Base-by-base conservation (phyloP, 768 basidiomycete genomes). In the Lentinula sp. region DNA sequence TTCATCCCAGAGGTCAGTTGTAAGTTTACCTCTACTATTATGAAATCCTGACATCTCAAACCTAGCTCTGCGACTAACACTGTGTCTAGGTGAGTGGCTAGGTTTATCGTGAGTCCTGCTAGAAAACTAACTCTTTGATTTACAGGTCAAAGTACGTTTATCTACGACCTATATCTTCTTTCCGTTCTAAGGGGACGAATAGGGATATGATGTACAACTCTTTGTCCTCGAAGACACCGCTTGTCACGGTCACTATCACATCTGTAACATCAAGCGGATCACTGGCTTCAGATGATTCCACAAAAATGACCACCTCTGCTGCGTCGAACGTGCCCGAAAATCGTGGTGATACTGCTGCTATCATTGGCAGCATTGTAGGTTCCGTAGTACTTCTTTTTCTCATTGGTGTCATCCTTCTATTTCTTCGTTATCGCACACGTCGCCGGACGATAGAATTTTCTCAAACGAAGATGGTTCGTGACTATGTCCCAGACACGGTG, bases 361-460 rank as follows among this genome's bases (percentile, higher is more conserved):
- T 60, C 15, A 43, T 60, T 41, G 59, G 59, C 18, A 37, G 15
- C 8, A 33, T 60, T 33, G 36, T 41, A 16, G 59, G 59, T 15
- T n/a, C 6, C 15, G 39, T 51, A 6, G 50, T 8, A 20, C 7
- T 60, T 43, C 7, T 41, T 35, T 60, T 60, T 20, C 7, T 60
- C 33, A 6, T 60, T 12, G 50, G 23, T n/a, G 49, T 35, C 28
- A 18, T 39, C 28, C 49, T 60, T 18, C 50, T 60, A 10, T 60
- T 7, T 43, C 16, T 51, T 10, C 59, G 59, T 28, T 60, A 60
- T 42, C 59, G 59, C 16, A 50, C 45, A 16, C 59, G 59, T 37
- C 59, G 59, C n/a, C 46, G 35, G 4, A 60, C 50, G 9, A 9
- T n/a, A 15, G 4, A 50, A 15, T 52, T 60, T 33, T 9, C 13